A percentile compares a stretch with the other conserved stretches of the same genome.
phyloP scores from a whole-genome alignment of 2,329 filamentous ascomycete genomes.

The Aspergillus tubingensis region DNA sequence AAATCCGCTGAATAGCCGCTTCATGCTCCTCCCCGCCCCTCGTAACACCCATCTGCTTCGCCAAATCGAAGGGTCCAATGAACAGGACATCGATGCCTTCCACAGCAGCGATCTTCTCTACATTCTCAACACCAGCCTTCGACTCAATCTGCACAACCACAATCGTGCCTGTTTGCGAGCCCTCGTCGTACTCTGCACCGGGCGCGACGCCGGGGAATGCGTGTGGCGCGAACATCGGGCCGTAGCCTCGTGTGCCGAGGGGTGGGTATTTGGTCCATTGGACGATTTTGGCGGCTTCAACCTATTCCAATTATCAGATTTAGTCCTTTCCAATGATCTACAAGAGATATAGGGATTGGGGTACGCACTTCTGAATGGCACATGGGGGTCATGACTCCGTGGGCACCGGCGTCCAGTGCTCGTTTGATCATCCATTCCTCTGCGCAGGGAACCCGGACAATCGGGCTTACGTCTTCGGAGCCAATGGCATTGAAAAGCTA shows the following conservation, averaged over 20 bases:
- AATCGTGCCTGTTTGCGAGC: constrained; percentile 34
- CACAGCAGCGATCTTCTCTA: constrained; percentile 47
- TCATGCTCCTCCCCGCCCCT: constrained; percentile 43
- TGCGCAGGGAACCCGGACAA: constrained; percentile 36
- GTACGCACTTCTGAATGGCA: constrained; percentile 32
- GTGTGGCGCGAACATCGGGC: constrained; percentile 39
- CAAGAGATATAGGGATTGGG: too few relatives aligned
- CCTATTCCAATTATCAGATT: constrained; percentile 14
- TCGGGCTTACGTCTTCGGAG: constrained; percentile 35
- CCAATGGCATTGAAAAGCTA: constrained; percentile 40
- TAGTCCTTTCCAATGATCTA: too few relatives aligned
- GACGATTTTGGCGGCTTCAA: constrained; percentile 33
- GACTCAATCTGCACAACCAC: constrained; percentile 48
- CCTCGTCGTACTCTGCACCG: constrained; percentile 34
- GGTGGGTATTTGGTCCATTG: constrained; percentile 36
- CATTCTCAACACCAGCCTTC: constrained; percentile 42
- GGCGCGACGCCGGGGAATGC: constrained; percentile 29
- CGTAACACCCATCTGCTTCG: constrained; percentile 41
- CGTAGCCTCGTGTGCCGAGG: constrained; percentile 35
- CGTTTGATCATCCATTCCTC: constrained; percentile 46
- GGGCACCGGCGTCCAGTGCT: constrained; percentile 41
- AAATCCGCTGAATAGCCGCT: constrained; percentile 40
- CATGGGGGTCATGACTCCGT: constrained; percentile 41
- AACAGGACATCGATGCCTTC: constrained; percentile 39
- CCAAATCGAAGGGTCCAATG: constrained; percentile 38